These are phyloP conservation scores for Papiliotrema fonsecae DNA, from an alignment of 1,284 basidiomycete genomes.

Conservation along the genomic window DNA sequence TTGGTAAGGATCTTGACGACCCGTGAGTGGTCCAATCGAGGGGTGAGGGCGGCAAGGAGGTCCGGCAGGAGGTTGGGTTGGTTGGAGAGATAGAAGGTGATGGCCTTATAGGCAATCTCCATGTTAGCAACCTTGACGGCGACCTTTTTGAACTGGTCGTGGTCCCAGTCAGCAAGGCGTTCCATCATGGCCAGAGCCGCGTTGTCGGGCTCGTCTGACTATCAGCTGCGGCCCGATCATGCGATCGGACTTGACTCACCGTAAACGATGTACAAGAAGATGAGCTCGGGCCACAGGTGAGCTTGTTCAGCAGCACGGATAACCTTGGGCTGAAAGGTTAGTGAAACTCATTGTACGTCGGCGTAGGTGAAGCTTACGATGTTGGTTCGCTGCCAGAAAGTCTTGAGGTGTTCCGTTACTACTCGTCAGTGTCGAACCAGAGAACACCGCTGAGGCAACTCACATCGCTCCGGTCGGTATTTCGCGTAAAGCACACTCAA, in stretches of 20 bases:
- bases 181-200: slow-evolving; percentile 80
- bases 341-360: slow-evolving; percentile 13
- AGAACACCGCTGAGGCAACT: slow-evolving; percentile 37
- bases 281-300: slow-evolving; percentile 99
- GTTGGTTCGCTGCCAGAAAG: slow-evolving; percentile 96
- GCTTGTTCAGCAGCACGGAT: slow-evolving; percentile 92
- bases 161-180: slow-evolving; percentile 94
- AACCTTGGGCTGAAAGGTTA: slow-evolving; percentile 54
- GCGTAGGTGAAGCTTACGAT: slow-evolving; percentile 59
- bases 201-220: slow-evolving; percentile 44
- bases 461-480: slow-evolving; percentile 88
- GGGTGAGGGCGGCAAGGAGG: slow-evolving; percentile 82
- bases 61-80: slow-evolving; percentile 92
- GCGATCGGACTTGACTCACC: slow-evolving; percentile 62
- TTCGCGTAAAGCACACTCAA: slow-evolving; percentile 93
- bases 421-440: background rate
- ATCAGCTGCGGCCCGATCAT: slow-evolving; percentile 1
- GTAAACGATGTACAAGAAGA: slow-evolving; percentile 97
- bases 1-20: slow-evolving; percentile 88
- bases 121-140: slow-evolving; percentile 94
- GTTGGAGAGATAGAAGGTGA: slow-evolving; percentile 39
- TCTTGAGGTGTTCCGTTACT: slow-evolving; percentile 98
- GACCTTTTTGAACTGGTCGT: slow-evolving; percentile 97
- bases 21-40: slow-evolving; percentile 88
- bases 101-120: slow-evolving; percentile 70